Evolutionary conservation across 2,329 filamentous ascomycete species (phyloP).

Genomic region (Lecanoromycetidae sp.): DNA sequence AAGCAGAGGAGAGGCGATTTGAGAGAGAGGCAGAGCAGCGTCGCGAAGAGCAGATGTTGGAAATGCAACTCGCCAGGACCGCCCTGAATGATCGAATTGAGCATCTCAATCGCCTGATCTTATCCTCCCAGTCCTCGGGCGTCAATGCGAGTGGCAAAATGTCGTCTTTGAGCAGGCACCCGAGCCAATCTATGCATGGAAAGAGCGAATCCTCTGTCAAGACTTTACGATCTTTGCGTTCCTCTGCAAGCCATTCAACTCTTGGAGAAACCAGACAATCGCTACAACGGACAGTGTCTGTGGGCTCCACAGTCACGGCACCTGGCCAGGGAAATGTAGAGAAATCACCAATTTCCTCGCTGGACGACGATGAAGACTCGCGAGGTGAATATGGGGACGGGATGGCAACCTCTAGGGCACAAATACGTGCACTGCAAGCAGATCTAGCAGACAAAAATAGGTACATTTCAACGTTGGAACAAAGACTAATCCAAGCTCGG

Average conservation of each 20-base stretch:
- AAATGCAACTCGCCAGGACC: conserved; percentile 94
- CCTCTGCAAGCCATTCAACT: conserved; percentile 56
- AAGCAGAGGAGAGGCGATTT: conserved; percentile 53
- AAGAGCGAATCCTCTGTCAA: conserved; percentile 27
- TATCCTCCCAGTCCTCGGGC: conserved; percentile 90
- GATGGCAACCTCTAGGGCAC: conserved; percentile 66
- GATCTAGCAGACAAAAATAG: conserved; percentile 94
- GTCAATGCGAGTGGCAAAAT: conserved; percentile 70
- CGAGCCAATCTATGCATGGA: conserved; percentile 42
- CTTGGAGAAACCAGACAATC: conserved; percentile 35
- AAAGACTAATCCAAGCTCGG: conserved; percentile 77
- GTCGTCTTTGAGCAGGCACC: conserved; percentile 54
- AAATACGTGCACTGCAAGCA: conserved; percentile 84
- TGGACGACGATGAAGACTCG: conserved; percentile 48
- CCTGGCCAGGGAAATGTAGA: conserved; percentile 27
- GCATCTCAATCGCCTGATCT: conserved; percentile 84
- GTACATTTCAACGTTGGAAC: conserved; percentile 89
- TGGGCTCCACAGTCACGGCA: conserved; percentile 45
- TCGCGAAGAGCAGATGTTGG: conserved; percentile 93
- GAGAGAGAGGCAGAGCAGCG: conserved; percentile 72
- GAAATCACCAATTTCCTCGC: conserved; percentile 24
- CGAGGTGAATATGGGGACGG: conserved; percentile 78
- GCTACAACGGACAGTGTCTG: conserved; percentile 54
- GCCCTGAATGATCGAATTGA: conserved; percentile 95
- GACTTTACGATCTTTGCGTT: conserved; percentile 46